phyloP scores from a whole-genome alignment of 2,329 filamentous ascomycete genomes.

The Paradendryphiella salina region DNA sequence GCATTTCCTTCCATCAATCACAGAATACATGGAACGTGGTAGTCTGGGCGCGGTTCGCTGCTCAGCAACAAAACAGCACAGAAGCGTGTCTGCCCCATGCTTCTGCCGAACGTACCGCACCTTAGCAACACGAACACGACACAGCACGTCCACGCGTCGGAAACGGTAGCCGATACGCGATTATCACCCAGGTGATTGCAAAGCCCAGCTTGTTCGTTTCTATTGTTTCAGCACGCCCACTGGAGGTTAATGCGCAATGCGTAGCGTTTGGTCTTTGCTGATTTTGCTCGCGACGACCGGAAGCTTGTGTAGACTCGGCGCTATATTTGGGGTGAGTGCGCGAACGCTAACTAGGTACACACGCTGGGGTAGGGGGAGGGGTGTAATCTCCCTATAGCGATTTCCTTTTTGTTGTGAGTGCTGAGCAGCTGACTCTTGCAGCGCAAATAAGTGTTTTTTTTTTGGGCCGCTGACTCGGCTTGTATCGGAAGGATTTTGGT shows the following conservation, averaged over 20 bases:
- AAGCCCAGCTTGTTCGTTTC: neutral
- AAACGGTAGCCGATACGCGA: neutral
- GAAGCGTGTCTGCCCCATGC: conserved; percentile 2
- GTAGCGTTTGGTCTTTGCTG: neutral
- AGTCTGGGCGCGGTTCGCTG: neutral
- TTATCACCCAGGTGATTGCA: neutral
- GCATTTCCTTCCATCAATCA: neutral
- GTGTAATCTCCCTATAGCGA: too few species aligned
- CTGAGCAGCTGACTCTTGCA: too few species aligned
- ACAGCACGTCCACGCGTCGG: neutral
- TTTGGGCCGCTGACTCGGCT: too few species aligned
- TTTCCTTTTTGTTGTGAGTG: too few species aligned
- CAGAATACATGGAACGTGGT: neutral
- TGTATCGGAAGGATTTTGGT: too few species aligned
- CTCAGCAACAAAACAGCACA: neutral
- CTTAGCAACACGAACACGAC: conserved; percentile 15
- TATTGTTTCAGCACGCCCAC: neutral
- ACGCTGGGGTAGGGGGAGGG: too few species aligned
- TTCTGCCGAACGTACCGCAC: conserved; percentile 3
- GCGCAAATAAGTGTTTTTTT: too few species aligned
- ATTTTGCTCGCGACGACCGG: neutral
- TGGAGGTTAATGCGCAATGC: neutral
- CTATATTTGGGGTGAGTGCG: too few species aligned
- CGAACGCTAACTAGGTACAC: too few species aligned
- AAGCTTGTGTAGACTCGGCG: too few species aligned